Conservation (phyloP, 2,329 filamentous ascomycete species). For the Cordyceps cicadae region DNA sequence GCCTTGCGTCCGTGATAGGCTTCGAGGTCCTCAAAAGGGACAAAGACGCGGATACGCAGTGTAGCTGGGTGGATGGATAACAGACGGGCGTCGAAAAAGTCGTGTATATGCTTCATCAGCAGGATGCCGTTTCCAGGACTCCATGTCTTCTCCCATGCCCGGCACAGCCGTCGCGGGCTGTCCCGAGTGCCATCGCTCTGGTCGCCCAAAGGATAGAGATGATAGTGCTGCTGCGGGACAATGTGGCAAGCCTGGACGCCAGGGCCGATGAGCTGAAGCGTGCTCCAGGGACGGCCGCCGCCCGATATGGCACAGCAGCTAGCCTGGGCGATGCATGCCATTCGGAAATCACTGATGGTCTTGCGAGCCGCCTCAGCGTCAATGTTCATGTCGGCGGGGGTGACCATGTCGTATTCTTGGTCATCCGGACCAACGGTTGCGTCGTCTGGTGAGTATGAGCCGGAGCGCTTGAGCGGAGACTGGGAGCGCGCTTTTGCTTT, state of each 20-base stretch:
- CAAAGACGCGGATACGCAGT: background rate
- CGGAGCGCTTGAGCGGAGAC: background rate
- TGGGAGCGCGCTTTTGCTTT: background rate
- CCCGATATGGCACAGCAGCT: slow-evolving; percentile 14
- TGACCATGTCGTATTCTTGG: background rate
- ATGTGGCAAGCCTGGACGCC: slow-evolving; percentile 17
- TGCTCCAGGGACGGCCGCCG: slow-evolving; percentile 15
- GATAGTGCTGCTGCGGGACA: slow-evolving; percentile 17
- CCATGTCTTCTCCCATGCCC: background rate
- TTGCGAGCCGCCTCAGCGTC: background rate
- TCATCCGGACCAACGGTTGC: background rate
- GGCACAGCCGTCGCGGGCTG: background rate
- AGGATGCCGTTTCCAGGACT: background rate
- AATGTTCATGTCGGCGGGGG: background rate
- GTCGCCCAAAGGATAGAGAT: slow-evolving; percentile 13
- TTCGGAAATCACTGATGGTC: background rate
- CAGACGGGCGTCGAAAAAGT: background rate
- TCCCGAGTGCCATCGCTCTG: background rate
- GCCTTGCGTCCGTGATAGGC: background rate
- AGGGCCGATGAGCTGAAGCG: slow-evolving; percentile 9
- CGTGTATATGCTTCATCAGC: background rate
- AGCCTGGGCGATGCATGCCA: background rate
- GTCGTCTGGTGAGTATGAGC: background rate
- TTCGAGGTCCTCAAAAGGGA: background rate
- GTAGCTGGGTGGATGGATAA: background rate